Percentiles rank a stretch among this genome's conserved stretches.
Conservation (phyloP, 805 yeast species). For the Wickerhamomyces rabaulensis region DNA sequence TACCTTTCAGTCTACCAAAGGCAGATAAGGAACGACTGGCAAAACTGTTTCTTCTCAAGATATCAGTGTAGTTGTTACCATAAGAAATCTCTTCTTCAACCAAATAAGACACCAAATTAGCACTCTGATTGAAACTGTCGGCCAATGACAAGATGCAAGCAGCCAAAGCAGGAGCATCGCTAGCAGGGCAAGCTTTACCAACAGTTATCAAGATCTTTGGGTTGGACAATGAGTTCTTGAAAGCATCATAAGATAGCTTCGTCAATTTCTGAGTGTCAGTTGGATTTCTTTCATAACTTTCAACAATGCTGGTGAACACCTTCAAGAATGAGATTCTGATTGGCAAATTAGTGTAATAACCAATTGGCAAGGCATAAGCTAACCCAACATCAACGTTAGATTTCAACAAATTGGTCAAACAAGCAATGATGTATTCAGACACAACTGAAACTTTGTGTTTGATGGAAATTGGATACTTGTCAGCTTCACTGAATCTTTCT, state of each 20-base stretch:
- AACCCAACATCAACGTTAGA: slow-evolving; percentile 76
- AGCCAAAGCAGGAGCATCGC: slow-evolving; percentile 69
- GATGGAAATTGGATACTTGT: slow-evolving; percentile 31
- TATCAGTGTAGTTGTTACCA: slow-evolving; percentile 61
- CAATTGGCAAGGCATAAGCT: slow-evolving; percentile 70
- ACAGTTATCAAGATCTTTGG: slow-evolving; percentile 45
- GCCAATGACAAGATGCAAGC: slow-evolving; percentile 55
- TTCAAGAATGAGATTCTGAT: slow-evolving; percentile 70
- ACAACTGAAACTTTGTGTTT: slow-evolving; percentile 52
- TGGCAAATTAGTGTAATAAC: slow-evolving; percentile 61
- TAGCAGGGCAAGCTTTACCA: slow-evolving; percentile 57
- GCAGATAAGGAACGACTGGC: slow-evolving; percentile 73
- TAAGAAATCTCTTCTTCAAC: slow-evolving; percentile 57
- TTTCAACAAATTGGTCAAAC: slow-evolving; percentile 63
- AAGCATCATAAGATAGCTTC: slow-evolving; percentile 25
- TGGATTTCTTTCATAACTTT: slow-evolving; percentile 22
- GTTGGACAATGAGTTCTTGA: slow-evolving; percentile 28
- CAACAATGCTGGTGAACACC: slow-evolving; percentile 66
- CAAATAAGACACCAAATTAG: slow-evolving; percentile 46
- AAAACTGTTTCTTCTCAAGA: slow-evolving; percentile 75
- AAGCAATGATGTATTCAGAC: slow-evolving; percentile 57
- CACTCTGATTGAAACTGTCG: slow-evolving; percentile 36
- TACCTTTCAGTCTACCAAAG: slow-evolving; percentile 64
- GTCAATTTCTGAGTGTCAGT: slow-evolving; percentile 22
- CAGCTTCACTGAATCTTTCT: slow-evolving; percentile 31